Conservation (phyloP, 2,329 filamentous ascomycete genomes). For the Hymenoscyphus occultus region DNA sequence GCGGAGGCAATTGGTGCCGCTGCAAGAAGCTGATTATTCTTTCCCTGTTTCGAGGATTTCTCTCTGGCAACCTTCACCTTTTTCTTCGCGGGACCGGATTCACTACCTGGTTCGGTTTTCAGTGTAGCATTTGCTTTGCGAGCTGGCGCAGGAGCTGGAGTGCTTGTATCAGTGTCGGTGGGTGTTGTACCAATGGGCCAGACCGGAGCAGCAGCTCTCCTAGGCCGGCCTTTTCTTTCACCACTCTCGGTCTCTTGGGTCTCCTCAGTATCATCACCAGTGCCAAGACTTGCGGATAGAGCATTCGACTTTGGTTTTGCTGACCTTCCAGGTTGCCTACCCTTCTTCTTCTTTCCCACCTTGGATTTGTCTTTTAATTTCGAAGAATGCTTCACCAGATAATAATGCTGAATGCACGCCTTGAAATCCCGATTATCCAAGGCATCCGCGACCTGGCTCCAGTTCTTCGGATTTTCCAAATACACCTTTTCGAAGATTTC, state of each 20-base stretch:
- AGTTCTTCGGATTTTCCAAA: constrained; percentile 75
- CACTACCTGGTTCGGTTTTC: constrained; percentile 42
- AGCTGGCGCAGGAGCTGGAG: constrained; percentile 56
- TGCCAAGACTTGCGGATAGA: constrained; percentile 65
- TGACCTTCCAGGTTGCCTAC: constrained; percentile 41
- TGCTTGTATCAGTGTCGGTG: constrained; percentile 58
- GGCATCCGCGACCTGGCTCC: constrained; percentile 70
- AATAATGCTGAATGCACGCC: constrained; percentile 83
- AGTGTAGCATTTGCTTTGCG: constrained; percentile 45
- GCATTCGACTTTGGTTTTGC: constrained; percentile 60
- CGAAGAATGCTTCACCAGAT: constrained; percentile 71
- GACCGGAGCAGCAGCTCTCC: constrained; percentile 63
- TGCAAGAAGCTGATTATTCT: constrained; percentile 31
- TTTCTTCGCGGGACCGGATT: constrained; percentile 40
- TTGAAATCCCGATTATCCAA: constrained; percentile 69
- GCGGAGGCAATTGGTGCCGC: constrained; percentile 29
- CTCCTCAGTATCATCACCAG: constrained; percentile 39
- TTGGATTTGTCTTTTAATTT: constrained; percentile 75
- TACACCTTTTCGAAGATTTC: constrained; percentile 71
- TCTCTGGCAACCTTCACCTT: constrained; percentile 33
- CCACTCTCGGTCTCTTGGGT: constrained; percentile 48
- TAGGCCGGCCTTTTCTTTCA: constrained; percentile 58
- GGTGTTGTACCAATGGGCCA: constrained; percentile 61
- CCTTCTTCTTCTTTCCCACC: constrained; percentile 47
- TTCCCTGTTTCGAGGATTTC: constrained; percentile 33